Percentiles rank a stretch among this genome's conserved stretches.
Conservation (phyloP, 352 stramenopile species). For the Pythium aphanidermatum region DNA sequence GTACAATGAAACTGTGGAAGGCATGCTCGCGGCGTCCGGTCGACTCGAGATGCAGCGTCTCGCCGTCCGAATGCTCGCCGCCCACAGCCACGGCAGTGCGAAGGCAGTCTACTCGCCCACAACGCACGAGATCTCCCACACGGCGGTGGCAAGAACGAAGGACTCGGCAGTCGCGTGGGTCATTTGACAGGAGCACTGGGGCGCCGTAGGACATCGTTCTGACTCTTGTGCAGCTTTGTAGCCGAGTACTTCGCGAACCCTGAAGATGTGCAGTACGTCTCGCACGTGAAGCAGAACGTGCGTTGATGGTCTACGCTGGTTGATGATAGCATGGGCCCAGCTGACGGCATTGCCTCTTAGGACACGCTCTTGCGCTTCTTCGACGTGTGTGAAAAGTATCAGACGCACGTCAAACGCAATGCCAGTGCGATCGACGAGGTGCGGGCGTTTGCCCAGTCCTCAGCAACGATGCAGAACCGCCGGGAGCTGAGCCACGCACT, state of each 20-base stretch:
- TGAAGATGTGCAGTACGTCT: constrained; percentile 37
- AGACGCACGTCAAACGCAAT: constrained; percentile 50
- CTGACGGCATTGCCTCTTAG: constrained; percentile 11
- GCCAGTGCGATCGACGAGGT: constrained; percentile 31
- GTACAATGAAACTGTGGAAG: constrained; percentile 46
- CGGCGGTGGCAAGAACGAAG: constrained; percentile 47
- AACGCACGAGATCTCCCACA: constrained; percentile 49
- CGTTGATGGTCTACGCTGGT: not conserved
- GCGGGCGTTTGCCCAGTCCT: constrained; percentile 29
- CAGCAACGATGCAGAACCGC: constrained; percentile 24
- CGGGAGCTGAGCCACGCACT: constrained; percentile 29
- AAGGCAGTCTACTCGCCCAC: constrained; percentile 24
- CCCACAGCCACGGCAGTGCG: constrained; percentile 3
- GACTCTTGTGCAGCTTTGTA: constrained; percentile 32
- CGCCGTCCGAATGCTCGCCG: constrained; percentile 27
- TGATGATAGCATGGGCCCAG: not conserved
- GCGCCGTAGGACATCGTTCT: not conserved
- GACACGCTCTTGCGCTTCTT: constrained; percentile 62
- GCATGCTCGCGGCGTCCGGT: constrained; percentile 29
- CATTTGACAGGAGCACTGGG: not conserved
- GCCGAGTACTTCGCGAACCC: constrained; percentile 55
- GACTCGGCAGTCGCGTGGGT: constrained; percentile 52
- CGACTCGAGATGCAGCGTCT: constrained; percentile 33
- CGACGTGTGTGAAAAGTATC: constrained; percentile 56
- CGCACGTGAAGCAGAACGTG: constrained; percentile 45